A percentile compares a stretch with the other conserved stretches of the same genome.
Evolutionary conservation across 2,329 filamentous ascomycete genomes (phyloP).

Genomic region (Drechslerella dactyloides): DNA sequence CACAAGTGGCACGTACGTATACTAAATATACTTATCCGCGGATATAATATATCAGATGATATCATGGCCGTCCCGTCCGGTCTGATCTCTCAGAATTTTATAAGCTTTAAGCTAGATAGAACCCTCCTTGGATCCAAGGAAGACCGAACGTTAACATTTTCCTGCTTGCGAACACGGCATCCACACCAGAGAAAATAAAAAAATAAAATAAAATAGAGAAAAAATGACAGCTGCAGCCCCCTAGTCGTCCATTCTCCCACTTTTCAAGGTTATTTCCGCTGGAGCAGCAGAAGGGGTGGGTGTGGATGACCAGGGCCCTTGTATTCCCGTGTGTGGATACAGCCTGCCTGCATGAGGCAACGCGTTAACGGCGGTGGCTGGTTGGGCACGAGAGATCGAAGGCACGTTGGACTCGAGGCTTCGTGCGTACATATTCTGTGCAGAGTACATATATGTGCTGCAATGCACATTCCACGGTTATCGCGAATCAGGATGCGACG

Average conservation of each 20-base stretch:
- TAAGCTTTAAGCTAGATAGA: background rate
- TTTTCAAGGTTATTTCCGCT: conserved; percentile 48
- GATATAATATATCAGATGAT: background rate
- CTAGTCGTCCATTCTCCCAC: conserved; percentile 30
- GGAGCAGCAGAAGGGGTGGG: background rate
- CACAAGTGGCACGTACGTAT: background rate
- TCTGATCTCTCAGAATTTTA: background rate
- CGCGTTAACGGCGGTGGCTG: conserved; percentile 50
- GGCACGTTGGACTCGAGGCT: too few relatives aligned
- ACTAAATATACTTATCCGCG: background rate
- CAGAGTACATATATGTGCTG: conserved; percentile 21
- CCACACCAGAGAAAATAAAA: background rate
- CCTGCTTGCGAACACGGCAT: background rate
- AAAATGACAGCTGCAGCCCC: conserved; percentile 51
- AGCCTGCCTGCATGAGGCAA: conserved; percentile 51
- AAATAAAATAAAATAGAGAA: too few relatives aligned
- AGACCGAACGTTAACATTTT: background rate
- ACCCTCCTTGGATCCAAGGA: background rate
- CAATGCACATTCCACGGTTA: conserved; percentile 5
- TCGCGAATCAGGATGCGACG: conserved; percentile 24
- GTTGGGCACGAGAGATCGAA: conserved; percentile 12
- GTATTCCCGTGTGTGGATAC: conserved; percentile 48
- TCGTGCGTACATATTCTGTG: background rate
- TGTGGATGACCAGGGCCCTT: conserved; percentile 40
- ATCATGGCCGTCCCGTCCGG: background rate